Percentiles rank a stretch among this genome's conserved stretches.
Conservation (phyloP, 352 stramenopile genomes). For the Pseudoperonospora humuli region DNA sequence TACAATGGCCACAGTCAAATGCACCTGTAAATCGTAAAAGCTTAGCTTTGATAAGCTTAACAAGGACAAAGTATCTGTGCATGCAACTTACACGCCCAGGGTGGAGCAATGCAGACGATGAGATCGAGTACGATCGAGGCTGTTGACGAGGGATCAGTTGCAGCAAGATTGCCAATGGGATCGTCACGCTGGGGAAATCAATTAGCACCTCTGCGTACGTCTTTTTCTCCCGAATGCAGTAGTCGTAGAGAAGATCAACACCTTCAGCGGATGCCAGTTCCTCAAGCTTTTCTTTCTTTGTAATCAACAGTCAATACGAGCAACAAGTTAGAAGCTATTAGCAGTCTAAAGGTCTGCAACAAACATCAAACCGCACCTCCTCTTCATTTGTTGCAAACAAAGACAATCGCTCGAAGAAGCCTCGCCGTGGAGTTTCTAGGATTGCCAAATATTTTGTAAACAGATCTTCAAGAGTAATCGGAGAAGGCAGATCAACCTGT, state of each 20-base stretch:
- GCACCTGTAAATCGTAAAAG: conserved; percentile 27
- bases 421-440: conserved; percentile 72
- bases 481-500: conserved; percentile 48
- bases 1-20: conserved; percentile 85
- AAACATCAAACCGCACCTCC: conserved; percentile 39
- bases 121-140: conserved; percentile 90
- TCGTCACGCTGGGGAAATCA: conserved; percentile 76
- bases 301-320: neutral
- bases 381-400: conserved; percentile 74
- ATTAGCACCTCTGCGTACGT: conserved; percentile 82
- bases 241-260: conserved; percentile 89
- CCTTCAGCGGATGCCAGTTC: conserved; percentile 85
- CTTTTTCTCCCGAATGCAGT: conserved; percentile 89
- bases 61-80: neutral
- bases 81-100: conserved; percentile 30
- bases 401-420: conserved; percentile 84
- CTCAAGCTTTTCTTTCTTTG: conserved; percentile 85
- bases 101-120: conserved; percentile 65
- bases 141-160: conserved; percentile 80
- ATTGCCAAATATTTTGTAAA: conserved; percentile 85
- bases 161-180: conserved; percentile 67
- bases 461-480: conserved; percentile 48
- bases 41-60: conserved; percentile 4
- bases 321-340: conserved; percentile 2
- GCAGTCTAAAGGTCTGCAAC: neutral